Evolutionary conservation across 2,329 filamentous ascomycete genomes (phyloP), one percentile per base, ranked within the genome.

Genomic region (Sporothrix pseudoabietina): DNA sequence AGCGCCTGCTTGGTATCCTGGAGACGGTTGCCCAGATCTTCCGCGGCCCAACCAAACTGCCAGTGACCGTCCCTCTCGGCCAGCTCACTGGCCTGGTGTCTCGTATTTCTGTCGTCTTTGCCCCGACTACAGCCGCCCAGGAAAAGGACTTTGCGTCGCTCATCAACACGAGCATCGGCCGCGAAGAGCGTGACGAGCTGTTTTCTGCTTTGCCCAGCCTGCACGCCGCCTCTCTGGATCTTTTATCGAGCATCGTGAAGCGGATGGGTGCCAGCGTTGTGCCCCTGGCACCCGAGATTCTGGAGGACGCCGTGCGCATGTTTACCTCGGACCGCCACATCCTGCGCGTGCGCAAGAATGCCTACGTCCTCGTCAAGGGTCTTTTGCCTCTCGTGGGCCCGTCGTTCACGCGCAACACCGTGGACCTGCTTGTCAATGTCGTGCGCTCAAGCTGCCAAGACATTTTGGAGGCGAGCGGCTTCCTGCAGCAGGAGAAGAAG

Each of bases 101-200:
- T 16, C 87, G 95, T 61, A 82, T 97, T 39, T 87, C 92, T 49
- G 89, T 91, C 22, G 86, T 97, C 61, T 84, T 85, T 80, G 87
- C 79, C 76, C 88, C 80, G 44, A 8, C 80, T 88, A 76, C 72
- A 39, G 26, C 85, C 77, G 77, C 66, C 30, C 19, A 68, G 76
- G 81, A 80, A 26, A 83, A 83, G 76, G 83, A 86, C 74, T 47
- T 84, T 76, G 84, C 83, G 1, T 81, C 89, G n/a, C 88, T 90
- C 74, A 85, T 90, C 74, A 94, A 94, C 77, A 85, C 90, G 8
- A 91, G 93, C 75, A 88, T 96, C 75, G 87, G 90, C 44, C 88
- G 91, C 75, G 92, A 97, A 69, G 95, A 98, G 81, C 91, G 91
- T 75, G 93, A 97, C 71, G 88, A 90, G 61, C 85, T 98, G 3